These are phyloP conservation scores for Simmondsia chinensis DNA, from an alignment of 148 eudicot species.

Conservation along the genomic window DNA sequence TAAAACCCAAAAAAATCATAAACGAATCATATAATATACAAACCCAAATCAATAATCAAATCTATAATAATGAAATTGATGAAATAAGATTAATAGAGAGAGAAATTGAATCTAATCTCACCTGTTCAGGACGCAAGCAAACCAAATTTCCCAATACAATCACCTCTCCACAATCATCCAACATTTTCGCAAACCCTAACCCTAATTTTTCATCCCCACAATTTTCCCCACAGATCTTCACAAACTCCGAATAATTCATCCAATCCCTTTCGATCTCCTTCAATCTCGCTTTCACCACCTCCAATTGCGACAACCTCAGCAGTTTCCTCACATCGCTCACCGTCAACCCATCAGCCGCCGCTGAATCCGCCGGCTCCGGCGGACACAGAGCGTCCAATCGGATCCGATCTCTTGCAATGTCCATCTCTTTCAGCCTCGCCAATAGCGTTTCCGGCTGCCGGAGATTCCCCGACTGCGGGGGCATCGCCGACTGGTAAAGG, in stretches of 20 bases:
- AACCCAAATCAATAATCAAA: neutral
- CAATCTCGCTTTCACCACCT: slow-evolving; percentile 39
- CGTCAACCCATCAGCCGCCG: slow-evolving; percentile 26
- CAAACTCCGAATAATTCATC: slow-evolving; percentile 37
- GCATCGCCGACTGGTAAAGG: slow-evolving; percentile 18
- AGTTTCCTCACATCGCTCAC: slow-evolving; percentile 57
- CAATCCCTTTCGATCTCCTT: slow-evolving; percentile 22
- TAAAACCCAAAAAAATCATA: neutral
- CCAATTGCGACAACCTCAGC: slow-evolving; percentile 46
- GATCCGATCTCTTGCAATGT: slow-evolving; percentile 34
- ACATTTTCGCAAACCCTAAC: slow-evolving; percentile 37
- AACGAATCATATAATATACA: neutral
- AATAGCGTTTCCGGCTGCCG: slow-evolving; percentile 26
- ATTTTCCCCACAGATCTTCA: slow-evolving; percentile 32
- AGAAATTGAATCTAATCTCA: slow-evolving; percentile 13
- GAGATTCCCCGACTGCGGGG: slow-evolving; percentile 9
- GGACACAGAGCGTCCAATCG: slow-evolving; percentile 41
- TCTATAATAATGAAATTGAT: neutral
- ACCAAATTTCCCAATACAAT: slow-evolving; percentile 74
- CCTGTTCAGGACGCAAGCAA: slow-evolving; percentile 81
- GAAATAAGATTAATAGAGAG: neutral
- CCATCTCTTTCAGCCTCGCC: slow-evolving; percentile 49
- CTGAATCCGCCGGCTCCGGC: slow-evolving; percentile 11
- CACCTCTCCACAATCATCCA: slow-evolving; percentile 74
- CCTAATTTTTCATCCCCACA: slow-evolving; percentile 40